phyloP scores from a whole-genome alignment of 148 eudicot species.

The Rhododendron simsii region DNA sequence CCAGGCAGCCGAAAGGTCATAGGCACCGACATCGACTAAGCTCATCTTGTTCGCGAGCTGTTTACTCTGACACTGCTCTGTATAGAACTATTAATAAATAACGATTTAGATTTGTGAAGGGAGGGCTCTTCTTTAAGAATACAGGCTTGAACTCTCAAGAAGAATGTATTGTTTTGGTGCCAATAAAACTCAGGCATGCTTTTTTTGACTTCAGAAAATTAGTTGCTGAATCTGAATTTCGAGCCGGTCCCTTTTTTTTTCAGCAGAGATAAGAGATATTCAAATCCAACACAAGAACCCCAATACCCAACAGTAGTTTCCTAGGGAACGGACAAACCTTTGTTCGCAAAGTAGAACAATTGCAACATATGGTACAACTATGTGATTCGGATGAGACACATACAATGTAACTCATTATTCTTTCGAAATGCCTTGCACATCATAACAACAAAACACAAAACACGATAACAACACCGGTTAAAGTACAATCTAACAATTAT shows the following conservation, averaged over 20 bases:
- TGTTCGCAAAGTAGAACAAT: not conserved
- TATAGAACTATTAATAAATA: slow-evolving; percentile 25
- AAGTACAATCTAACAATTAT: not conserved
- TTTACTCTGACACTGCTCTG: slow-evolving; percentile 15
- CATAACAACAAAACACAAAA: not conserved
- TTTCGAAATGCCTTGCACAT: not conserved
- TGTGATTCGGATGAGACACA: not conserved
- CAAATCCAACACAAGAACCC: not conserved
- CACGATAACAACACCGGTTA: not conserved
- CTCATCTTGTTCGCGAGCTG: not conserved
- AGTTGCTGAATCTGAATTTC: too few relatives aligned
- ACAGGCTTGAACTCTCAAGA: too few relatives aligned
- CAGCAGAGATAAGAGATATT: too few relatives aligned
- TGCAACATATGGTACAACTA: not conserved
- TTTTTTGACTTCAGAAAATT: too few relatives aligned
- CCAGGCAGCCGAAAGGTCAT: not conserved
- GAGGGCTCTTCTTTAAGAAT: too few relatives aligned
- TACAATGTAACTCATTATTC: not conserved
- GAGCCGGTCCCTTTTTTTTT: too few relatives aligned
- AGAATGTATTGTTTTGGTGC: too few relatives aligned
- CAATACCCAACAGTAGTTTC: not conserved
- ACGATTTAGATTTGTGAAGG: slow-evolving; percentile 2
- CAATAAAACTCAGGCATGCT: too few relatives aligned
- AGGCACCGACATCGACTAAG: not conserved
- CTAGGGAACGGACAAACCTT: not conserved